phyloP scores from a whole-genome alignment of 116 monocot genomes.

The Posidonia oceanica region DNA sequence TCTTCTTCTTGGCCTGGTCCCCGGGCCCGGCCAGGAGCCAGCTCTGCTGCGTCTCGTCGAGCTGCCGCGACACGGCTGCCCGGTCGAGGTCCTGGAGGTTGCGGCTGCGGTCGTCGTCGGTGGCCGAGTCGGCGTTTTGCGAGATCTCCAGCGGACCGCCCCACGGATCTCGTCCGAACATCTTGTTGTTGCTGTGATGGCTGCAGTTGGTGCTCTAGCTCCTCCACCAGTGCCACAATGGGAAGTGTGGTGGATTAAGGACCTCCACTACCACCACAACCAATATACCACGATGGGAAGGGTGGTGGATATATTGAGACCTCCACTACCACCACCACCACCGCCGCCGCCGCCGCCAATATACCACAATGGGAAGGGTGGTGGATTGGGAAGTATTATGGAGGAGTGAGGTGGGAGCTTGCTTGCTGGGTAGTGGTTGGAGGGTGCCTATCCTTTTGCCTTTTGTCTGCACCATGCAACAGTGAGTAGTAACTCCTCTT shows the following conservation, averaged over 20 bases:
- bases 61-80: constrained; percentile 54
- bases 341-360: too few species aligned
- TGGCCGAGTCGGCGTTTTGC: constrained; percentile 58
- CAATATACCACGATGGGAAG: too few species aligned
- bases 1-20: constrained; percentile 22
- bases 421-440: too few species aligned
- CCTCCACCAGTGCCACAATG: too few species aligned
- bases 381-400: not conserved
- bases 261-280: too few species aligned
- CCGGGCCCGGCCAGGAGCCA: constrained; percentile 42
- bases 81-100: constrained; percentile 67
- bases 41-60: constrained; percentile 47
- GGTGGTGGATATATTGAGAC: too few species aligned
- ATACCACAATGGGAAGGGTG: not conserved
- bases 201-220: too few species aligned
- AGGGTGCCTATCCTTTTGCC: too few species aligned
- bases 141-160: constrained; percentile 91
- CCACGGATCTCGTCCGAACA: constrained; percentile 97
- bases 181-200: constrained; percentile 3
- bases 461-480: too few species aligned
- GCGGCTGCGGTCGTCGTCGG: constrained; percentile 94
- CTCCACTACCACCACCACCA: too few species aligned
- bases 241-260: too few species aligned
- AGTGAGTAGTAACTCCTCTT: too few species aligned
- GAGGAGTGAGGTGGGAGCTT: not conserved